phyloP scores from a whole-genome alignment of 208 protist genomes.

The Tetramitus jugosus region DNA sequence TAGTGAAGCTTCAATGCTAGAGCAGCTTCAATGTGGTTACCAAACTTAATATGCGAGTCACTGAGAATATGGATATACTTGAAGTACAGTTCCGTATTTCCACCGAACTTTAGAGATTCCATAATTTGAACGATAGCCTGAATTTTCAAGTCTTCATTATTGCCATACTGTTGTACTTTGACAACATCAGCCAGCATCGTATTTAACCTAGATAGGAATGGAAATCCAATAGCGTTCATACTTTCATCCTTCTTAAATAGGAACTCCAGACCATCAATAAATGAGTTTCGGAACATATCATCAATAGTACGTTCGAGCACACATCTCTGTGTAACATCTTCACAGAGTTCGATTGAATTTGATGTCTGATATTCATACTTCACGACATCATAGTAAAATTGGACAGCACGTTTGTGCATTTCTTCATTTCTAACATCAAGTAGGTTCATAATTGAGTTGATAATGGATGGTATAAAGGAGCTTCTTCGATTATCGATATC shows the following conservation, averaged over 20 bases:
- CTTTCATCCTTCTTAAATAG: not conserved
- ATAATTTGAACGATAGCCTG: not conserved
- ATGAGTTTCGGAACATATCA: not conserved
- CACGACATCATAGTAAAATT: constrained; percentile 4
- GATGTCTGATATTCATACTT: no score
- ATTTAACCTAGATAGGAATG: not conserved
- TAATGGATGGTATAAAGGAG: not conserved
- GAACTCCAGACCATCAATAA: not conserved
- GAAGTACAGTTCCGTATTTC: constrained; percentile 12
- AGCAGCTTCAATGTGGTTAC: constrained; percentile 8
- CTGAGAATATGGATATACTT: constrained; percentile 3
- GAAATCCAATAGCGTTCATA: not conserved
- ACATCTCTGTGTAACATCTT: not conserved
- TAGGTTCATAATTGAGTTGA: not conserved
- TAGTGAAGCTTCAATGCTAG: not conserved
- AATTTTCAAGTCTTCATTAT: not conserved
- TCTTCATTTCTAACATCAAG: not conserved
- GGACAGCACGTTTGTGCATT: not conserved
- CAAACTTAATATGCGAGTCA: not conserved
- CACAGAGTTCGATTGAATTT: no score
- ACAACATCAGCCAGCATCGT: not conserved
- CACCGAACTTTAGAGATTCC: not conserved
- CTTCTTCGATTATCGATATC: not conserved
- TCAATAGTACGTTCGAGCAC: not conserved
- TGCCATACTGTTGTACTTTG: constrained; percentile 7